Evolutionary conservation across 352 stramenopile genomes (phyloP).

Genomic region (Aphanomyces stellatus): DNA sequence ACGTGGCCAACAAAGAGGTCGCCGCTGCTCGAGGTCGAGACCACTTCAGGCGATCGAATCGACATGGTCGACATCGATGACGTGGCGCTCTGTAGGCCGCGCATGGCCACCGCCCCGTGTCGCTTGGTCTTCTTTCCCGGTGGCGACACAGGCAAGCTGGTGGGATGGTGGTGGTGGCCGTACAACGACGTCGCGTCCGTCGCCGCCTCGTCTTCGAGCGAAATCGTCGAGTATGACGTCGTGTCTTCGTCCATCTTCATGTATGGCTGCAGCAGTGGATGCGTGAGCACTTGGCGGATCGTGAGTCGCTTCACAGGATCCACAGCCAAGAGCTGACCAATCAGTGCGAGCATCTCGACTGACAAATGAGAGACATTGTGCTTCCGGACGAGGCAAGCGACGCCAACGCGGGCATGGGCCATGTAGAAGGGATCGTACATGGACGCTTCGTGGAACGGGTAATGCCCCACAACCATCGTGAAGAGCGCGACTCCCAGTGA

Average conservation of each 20-base stretch:
- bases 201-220: background rate
- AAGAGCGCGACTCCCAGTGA: conserved; percentile 75
- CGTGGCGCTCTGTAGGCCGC: no score
- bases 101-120: no score
- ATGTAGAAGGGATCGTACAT: conserved; percentile 38
- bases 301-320: conserved; percentile 25
- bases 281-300: background rate
- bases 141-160: no score
- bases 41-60: background rate
- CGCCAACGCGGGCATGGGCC: conserved; percentile 9
- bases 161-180: background rate
- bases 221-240: background rate
- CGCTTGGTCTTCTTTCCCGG: no score
- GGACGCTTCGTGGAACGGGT: conserved; percentile 52
- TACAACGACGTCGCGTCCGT: background rate
- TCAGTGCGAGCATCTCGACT: conserved; percentile 50
- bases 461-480: conserved; percentile 50
- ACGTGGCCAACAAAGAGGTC: no score
- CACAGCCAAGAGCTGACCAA: conserved; percentile 58
- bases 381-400: conserved; percentile 76
- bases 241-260: background rate
- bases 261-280: background rate
- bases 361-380: conserved; percentile 55
- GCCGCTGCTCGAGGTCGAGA: no score
- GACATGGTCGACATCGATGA: background rate